phyloP scores from a whole-genome alignment of 2,329 filamentous ascomycete species.

The Fusarium armeniacum region DNA sequence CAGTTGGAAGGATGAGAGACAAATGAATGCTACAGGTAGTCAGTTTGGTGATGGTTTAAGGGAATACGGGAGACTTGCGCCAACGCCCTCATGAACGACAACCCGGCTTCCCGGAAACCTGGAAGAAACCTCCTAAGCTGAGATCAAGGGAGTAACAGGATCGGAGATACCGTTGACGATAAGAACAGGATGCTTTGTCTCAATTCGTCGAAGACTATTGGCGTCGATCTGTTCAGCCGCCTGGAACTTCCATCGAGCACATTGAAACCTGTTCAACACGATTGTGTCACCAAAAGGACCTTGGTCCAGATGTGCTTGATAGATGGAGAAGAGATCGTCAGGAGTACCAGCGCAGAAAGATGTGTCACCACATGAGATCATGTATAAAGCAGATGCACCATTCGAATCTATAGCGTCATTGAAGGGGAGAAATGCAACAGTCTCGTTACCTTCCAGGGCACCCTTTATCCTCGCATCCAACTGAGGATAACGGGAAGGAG shows the following conservation, averaged over 20 bases:
- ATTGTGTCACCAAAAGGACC: background rate
- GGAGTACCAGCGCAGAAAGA: conserved; percentile 11
- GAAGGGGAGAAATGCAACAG: background rate
- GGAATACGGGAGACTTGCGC: background rate
- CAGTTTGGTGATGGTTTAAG: background rate
- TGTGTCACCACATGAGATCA: conserved; percentile 13
- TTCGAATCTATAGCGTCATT: background rate
- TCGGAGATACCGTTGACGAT: conserved; percentile 8
- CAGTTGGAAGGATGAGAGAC: conserved; percentile 12
- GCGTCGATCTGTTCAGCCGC: conserved; percentile 1
- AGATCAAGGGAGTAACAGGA: background rate
- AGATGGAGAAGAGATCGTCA: conserved; percentile 19
- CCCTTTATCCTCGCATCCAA: background rate
- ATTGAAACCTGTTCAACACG: background rate
- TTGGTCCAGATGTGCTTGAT: conserved; percentile 4
- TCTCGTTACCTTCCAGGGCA: background rate
- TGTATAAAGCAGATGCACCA: background rate
- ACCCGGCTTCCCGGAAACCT: conserved; percentile 16
- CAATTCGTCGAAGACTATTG: conserved; percentile 3
- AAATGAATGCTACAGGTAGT: background rate
- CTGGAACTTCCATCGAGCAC: conserved; percentile 16
- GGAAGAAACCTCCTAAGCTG: conserved; percentile 1
- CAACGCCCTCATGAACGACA: conserved; percentile 14
- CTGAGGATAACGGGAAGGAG: background rate
- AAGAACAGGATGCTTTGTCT: background rate